Base-by-base conservation (phyloP, 1,139 yeast genomes). In the Lipomyces yarrowii region DNA sequence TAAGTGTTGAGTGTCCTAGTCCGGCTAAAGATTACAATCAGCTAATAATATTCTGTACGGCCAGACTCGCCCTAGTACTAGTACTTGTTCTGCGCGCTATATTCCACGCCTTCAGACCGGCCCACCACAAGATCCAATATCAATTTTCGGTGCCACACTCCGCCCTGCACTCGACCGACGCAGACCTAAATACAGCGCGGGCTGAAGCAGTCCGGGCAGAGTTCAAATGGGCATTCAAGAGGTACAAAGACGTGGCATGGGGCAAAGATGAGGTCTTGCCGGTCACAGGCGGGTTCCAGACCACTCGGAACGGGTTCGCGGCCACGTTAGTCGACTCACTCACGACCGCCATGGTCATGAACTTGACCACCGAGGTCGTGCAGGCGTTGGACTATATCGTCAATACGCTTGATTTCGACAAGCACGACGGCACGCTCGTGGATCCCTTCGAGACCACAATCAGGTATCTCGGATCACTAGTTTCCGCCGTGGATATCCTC, bases 401-500 rank as follows among this genome's bases (percentile, higher is more conserved):
- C 42, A 30, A 35, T 46, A 74, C 76, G 1, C 83, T 88, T 61
- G 87, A 87, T 73, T 87, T 87, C 73, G 78, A 82, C 11, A 76
- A 76, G 30, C 71, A 82, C 61, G 74, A 76, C 10, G 77, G 78
- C 53, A 86, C 88, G 60, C 80, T 89, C n/a, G 96, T 91, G 60
- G 91, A 89, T 75, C 88, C 91, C 2, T 92, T 92, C 77, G 98
- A 92, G 76, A 91, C 98, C 13, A 91, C 97, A 8, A 92, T 91
- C 72, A 83, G 98, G 74, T 91, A 91, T 96, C 80, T 93, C 60
- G 98, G 98, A 53, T 98, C 98, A 0, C 81, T 93, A 26, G 80
- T 93, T 63, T 88, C 97, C 1, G 96, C 96, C 0, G 87, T 86
- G 75, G 88, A 90, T 72, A 79, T 91, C 35, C 83, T 93, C 2